These are phyloP conservation scores for Deakozyma indianensis DNA, from an alignment of 805 yeast species.

Conservation along the genomic window DNA sequence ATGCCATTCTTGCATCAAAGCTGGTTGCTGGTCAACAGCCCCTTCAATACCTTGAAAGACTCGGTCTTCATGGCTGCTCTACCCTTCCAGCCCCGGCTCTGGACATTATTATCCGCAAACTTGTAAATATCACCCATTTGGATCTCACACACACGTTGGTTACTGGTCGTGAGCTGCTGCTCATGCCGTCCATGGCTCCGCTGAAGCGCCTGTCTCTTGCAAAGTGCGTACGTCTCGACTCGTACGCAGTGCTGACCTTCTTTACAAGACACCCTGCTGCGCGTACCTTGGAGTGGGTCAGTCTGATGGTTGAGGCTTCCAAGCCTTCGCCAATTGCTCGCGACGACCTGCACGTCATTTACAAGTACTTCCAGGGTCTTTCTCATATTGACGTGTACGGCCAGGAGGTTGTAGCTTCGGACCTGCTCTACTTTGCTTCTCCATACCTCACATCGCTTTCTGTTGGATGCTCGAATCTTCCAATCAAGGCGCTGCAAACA, in stretches of 20 bases:
- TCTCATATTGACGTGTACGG: slow-evolving; percentile 50
- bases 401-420: slow-evolving; percentile 34
- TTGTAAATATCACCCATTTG: slow-evolving; percentile 43
- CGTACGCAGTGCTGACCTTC: slow-evolving; percentile 57
- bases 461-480: slow-evolving; percentile 18
- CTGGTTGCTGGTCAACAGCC: slow-evolving; percentile 11
- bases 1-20: slow-evolving; percentile 33
- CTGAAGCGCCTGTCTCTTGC: slow-evolving; percentile 64
- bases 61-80: slow-evolving; percentile 83
- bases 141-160: slow-evolving; percentile 76
- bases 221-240: slow-evolving; percentile 51
- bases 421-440: slow-evolving; percentile 19
- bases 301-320: slow-evolving; percentile 47
- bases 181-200: slow-evolving; percentile 40
- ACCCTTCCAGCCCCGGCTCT: slow-evolving; percentile 50
- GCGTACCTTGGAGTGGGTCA: slow-evolving; percentile 48
- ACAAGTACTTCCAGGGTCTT: slow-evolving; percentile 27
- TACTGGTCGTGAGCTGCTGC: slow-evolving; percentile 42
- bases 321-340: slow-evolving; percentile 40
- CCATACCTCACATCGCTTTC: slow-evolving; percentile 17
- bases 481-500: slow-evolving; percentile 11
- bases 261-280: slow-evolving; percentile 58
- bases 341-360: slow-evolving; percentile 35
- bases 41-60: slow-evolving; percentile 23
- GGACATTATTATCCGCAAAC: slow-evolving; percentile 40